Evolutionary conservation across 2,329 filamentous ascomycete species (phyloP), one percentile per base, ranked within the genome.

Genomic region (Coniochaeta prunicola): DNA sequence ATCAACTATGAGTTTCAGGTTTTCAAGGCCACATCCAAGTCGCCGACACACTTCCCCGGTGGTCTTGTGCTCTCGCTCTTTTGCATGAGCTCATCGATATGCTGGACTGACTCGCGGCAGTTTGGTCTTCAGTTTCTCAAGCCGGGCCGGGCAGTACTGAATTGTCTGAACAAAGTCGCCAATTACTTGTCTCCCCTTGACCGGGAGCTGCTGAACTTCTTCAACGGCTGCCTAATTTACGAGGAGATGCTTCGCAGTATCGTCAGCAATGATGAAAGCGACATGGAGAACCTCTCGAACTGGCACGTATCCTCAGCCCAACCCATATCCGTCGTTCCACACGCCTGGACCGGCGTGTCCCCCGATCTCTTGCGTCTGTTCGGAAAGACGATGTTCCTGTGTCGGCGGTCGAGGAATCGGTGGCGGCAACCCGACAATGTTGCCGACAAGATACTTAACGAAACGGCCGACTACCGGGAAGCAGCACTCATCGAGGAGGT

Each of bases 1-100:
- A 67, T 68, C 40, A 57, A 54, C n/a, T 59, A 65, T 24, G 67
- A 67, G 40, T 60, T 68, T 4, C 31, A 62, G 19, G 58, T 57
- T 19, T 65, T 67, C 15, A 61, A 56, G 15, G 57, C 53, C 13
- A 62, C 59, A 0, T 10, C 21, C 8, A 55, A 55, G 33, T 24
- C 28, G 9, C 57, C 31, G 13, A 28, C 53, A 31, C 56, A 58
- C 10, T 67, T 66, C 21, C 67, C 67, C 5, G 62, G 59, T 17
- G 65, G 61, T 19, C 60, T 68, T 6, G 60, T 68, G 12, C 33
- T 68, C 12, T 63, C 67, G 0, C 57, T 68, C 10, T 68, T 68
- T 50, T 68, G 67, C 59, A 67, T 68, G 67, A 68, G 67, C 48
- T 68, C 67, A 10, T 68, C 67, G 26, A 64, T 68, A 61, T 65